These are phyloP conservation scores for Corymbia calophylla DNA, from an alignment of 441 rosid species.

Conservation along the genomic window DNA sequence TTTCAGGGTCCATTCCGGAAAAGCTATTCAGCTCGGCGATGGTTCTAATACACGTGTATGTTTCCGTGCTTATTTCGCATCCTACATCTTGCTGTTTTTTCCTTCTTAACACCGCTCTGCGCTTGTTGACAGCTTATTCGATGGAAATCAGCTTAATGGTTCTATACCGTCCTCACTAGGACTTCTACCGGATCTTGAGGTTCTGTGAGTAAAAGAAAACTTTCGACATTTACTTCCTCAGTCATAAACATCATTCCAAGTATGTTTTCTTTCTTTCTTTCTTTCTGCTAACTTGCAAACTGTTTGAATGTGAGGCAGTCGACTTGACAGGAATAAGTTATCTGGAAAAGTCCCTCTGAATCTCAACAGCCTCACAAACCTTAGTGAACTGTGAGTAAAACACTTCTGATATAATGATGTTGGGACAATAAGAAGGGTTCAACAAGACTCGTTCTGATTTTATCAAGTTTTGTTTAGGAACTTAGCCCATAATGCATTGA, in stretches of 20 bases:
- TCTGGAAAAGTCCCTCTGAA: constrained; percentile 59
- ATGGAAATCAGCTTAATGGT: constrained; percentile 75
- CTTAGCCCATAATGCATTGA: constrained; percentile 66
- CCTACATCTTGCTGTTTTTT: neutral
- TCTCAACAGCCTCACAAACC: constrained; percentile 65
- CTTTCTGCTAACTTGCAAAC: neutral
- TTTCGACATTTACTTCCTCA: neutral
- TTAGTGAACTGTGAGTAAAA: constrained; percentile 67
- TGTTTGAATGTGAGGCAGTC: constrained; percentile 40
- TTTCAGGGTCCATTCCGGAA: constrained; percentile 78
- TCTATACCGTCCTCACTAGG: constrained; percentile 63
- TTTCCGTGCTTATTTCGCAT: neutral
- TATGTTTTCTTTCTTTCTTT: neutral
- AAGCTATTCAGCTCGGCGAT: constrained; percentile 66
- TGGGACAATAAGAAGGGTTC: neutral
- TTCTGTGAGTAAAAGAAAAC: constrained; percentile 73
- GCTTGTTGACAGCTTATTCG: constrained; percentile 49
- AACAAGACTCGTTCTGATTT: neutral
- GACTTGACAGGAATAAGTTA: constrained; percentile 80
- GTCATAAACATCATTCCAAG: neutral
- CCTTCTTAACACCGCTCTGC: neutral
- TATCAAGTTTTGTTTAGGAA: constrained; percentile 34
- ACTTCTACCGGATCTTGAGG: constrained; percentile 76
- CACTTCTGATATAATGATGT: neutral
- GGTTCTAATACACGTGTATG: constrained; percentile 88